Base-by-base conservation (phyloP, 192 early-diverging fungal genomes). In the Dispira parvispora region DNA sequence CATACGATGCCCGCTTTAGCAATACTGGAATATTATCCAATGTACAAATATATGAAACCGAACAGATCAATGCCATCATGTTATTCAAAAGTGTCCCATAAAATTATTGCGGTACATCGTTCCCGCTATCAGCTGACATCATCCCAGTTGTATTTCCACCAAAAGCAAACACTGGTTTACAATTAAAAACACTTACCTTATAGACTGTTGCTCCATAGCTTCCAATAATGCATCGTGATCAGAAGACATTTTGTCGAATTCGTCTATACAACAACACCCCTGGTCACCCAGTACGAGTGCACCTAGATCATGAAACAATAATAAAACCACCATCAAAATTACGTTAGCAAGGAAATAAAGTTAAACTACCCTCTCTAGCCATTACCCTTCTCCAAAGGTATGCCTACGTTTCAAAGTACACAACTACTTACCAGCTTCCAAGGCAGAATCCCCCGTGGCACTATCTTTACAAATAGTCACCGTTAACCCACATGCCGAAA, bases 161-260 rank as follows among this genome's bases (percentile, higher is more conserved):
- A 38, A 38, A 38, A 6, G 6, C 32, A 38, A 38, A 38, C 32
- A 4, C 32, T 38, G 6, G 1, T 4, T 4, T 38, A 38, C 6
- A 38, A 38, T 38, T 38, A 38, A 38, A 38, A 38, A 38, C 6
- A 38, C 32, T 38, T 38, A 38, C 32, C 32, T 38, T 38, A 91
- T 89, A 1, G 84, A 85, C 65, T 91, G 88, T 66, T 91, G 89
- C 64, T 88, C 84, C 87, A 94, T 91, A 11, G 91, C 89, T 67
- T 94, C 91, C 32, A 90, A 67, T 26, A 84, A 68, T 65, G 89
- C 80, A 78, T 76, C 78, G 70, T 88, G 82, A 46, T 91, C 88
- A 20, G 75, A 78, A 8, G 81, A 84, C 79, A 90, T 88, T 66
- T 91, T 94, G 68, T 91, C 89, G 74, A 94, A 91, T 70, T 94